phyloP scores from a whole-genome alignment of 176 grass and related monocot species.

The Triticum turgidum region DNA sequence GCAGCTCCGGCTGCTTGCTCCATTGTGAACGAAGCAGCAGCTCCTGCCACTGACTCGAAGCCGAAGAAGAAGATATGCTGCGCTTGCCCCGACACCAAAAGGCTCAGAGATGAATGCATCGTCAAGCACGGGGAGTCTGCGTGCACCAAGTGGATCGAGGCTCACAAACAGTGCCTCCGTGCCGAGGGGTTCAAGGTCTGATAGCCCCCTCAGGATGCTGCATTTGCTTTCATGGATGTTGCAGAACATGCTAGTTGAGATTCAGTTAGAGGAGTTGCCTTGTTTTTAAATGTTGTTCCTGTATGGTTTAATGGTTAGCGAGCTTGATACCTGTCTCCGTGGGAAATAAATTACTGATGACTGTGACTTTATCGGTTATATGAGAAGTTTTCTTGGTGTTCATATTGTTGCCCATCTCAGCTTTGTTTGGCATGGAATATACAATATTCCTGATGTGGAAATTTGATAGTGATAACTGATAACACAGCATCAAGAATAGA shows the following conservation, averaged over 20 bases:
- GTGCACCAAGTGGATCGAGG: slow-evolving; percentile 69
- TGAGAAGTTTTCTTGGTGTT: background rate
- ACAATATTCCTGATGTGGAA: background rate
- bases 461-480: background rate
- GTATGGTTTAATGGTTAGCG: background rate
- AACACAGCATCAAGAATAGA: slow-evolving; percentile 4
- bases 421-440: background rate
- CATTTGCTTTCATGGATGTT: background rate
- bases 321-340: background rate
- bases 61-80: slow-evolving; percentile 96
- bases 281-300: background rate
- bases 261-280: background rate
- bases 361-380: background rate
- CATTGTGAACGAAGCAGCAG: slow-evolving; percentile 21
- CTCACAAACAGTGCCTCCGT: slow-evolving; percentile 66
- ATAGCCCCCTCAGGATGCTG: background rate
- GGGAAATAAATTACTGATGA: slow-evolving; percentile 6
- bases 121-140: slow-evolving; percentile 58
- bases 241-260: background rate
- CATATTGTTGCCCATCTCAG: background rate
- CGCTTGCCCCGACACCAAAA: slow-evolving; percentile 89
- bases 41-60: slow-evolving; percentile 36
- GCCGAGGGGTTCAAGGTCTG: slow-evolving; percentile 87
- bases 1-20: background rate
- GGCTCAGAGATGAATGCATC: slow-evolving; percentile 71